Evolutionary conservation across 768 basidiomycete species (phyloP).

Genomic region (Mrakia gelida): DNA sequence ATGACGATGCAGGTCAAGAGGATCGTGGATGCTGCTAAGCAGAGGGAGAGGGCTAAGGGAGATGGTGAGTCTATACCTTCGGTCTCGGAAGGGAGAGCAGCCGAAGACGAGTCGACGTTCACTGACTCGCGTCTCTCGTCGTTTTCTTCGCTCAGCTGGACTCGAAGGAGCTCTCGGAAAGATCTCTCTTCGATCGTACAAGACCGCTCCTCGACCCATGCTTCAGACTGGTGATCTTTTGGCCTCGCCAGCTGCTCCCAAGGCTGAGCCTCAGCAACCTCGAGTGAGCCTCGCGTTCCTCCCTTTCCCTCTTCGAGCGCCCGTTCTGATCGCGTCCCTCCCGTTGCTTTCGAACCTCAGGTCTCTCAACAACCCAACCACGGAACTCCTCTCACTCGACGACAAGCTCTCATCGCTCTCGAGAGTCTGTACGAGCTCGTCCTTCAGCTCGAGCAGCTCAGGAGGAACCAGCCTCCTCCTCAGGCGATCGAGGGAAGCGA

Average conservation of each 20-base stretch:
- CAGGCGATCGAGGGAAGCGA: constrained; percentile 36
- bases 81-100: not conserved
- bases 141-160: constrained; percentile 36
- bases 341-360: not conserved
- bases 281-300: not conserved
- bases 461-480: constrained; percentile 66
- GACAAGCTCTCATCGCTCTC: constrained; percentile 70
- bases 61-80: constrained; percentile 34
- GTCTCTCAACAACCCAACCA: constrained; percentile 43
- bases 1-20: constrained; percentile 86
- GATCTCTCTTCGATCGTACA: constrained; percentile 87
- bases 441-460: constrained; percentile 76
- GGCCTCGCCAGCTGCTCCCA: constrained; percentile 1
- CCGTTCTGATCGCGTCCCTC: not conserved
- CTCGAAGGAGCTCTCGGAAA: constrained; percentile 84
- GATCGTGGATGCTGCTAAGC: constrained; percentile 84
- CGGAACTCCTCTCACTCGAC: constrained; percentile 56
- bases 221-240: constrained; percentile 66
- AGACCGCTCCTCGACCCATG: constrained; percentile 92
- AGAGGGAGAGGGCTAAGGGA: constrained; percentile 79
- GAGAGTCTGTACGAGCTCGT: constrained; percentile 82
- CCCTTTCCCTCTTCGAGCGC: constrained; percentile 26
- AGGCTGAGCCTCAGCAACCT: constrained; percentile 12
- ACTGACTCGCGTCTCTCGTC: not conserved
- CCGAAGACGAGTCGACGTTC: not conserved